phyloP scores from a whole-genome alignment of 2,329 filamentous ascomycete genomes.

The Trichophyton verrucosum region DNA sequence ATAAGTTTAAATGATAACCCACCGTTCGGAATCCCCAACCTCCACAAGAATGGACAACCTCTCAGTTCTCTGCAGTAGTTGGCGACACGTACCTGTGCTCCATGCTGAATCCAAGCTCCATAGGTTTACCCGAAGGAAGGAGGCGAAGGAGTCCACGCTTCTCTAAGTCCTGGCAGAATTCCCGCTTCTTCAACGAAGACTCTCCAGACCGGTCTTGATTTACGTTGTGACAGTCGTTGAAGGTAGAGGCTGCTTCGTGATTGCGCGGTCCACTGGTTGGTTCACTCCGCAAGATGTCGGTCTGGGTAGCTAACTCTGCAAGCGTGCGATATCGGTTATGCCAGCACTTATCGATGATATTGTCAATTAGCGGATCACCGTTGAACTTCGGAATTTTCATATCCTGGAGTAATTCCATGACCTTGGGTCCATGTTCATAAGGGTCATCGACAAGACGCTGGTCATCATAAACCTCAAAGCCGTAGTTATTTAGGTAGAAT shows the following conservation, averaged over 20 bases:
- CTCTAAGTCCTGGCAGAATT: no score
- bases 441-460: slow-evolving; percentile 17
- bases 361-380: slow-evolving; percentile 17
- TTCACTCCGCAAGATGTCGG: not conserved
- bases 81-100: no score
- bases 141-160: no score
- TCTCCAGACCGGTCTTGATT: no score
- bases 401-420: not conserved
- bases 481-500: slow-evolving; percentile 25
- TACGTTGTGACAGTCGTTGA: no score
- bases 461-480: slow-evolving; percentile 22
- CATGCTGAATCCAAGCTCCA: no score
- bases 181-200: no score
- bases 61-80: no score
- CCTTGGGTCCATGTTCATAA: slow-evolving; percentile 15
- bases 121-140: no score
- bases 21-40: no score
- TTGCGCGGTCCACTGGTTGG: not conserved
- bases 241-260: not conserved
- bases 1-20: no score
- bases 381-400: slow-evolving; percentile 15
- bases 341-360: slow-evolving; percentile 13
- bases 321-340: slow-evolving; percentile 4
- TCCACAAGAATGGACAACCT: no score
- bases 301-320: not conserved